Percentiles rank a stretch among this genome's conserved stretches.
These are phyloP conservation scores for Kwoniella newhampshirensis DNA, from an alignment of 768 basidiomycete species.

Conservation along the genomic window DNA sequence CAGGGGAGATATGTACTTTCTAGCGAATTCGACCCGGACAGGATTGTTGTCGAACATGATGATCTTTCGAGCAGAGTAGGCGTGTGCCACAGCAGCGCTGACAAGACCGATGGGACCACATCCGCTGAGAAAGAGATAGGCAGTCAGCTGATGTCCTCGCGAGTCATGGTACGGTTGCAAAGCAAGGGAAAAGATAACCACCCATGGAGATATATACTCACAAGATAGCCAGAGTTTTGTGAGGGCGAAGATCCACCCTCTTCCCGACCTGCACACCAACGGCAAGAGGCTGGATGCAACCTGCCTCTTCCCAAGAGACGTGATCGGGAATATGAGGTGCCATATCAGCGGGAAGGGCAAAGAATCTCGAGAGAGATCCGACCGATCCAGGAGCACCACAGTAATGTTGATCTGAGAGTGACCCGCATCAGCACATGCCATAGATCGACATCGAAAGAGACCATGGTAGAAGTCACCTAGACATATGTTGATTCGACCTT, in stretches of 20 bases:
- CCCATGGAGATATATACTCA: slow-evolving; percentile 23
- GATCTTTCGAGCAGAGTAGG: slow-evolving; percentile 44
- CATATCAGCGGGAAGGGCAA: slow-evolving; percentile 47
- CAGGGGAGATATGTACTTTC: slow-evolving; percentile 45
- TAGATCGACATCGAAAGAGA: too few relatives aligned
- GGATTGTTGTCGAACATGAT: slow-evolving; percentile 46
- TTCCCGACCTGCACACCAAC: slow-evolving; percentile 49
- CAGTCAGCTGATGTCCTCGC: slow-evolving; percentile 5
- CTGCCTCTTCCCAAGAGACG: slow-evolving; percentile 43
- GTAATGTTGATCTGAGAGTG: slow-evolving; percentile 36
- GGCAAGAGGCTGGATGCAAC: slow-evolving; percentile 46
- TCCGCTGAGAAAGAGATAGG: slow-evolving; percentile 21
- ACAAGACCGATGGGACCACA: slow-evolving; percentile 49
- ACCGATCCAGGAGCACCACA: slow-evolving; percentile 47
- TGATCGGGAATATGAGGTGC: slow-evolving; percentile 45
- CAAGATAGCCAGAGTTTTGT: slow-evolving; percentile 47
- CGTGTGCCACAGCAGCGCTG: slow-evolving; percentile 48
- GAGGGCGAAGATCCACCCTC: slow-evolving; percentile 37
- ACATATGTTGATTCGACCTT: slow-evolving; percentile 43
- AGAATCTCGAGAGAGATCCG: slow-evolving; percentile 42
- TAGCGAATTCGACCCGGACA: slow-evolving; percentile 41
- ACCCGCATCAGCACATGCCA: too few relatives aligned
- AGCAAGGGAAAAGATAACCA: not conserved
- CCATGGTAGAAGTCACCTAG: slow-evolving; percentile 35
- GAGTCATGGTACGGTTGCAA: not conserved